Evolutionary conservation across 257 asterid species (phyloP).

Genomic region (Ophiorrhiza pumila): DNA sequence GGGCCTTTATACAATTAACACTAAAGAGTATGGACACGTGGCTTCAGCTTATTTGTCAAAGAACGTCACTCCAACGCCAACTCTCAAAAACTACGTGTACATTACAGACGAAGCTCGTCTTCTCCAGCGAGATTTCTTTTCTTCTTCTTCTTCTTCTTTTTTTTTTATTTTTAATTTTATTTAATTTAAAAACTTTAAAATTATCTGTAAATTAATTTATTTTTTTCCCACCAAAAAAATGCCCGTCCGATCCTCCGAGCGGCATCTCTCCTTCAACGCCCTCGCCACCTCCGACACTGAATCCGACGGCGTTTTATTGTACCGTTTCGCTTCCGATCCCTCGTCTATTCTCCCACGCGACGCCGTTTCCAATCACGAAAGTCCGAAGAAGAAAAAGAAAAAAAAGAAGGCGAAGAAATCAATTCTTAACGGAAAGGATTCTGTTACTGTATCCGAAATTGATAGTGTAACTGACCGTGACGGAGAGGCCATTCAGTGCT

Average conservation of each 20-base stretch:
- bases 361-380: slow-evolving; percentile 16
- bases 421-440: slow-evolving; percentile 14
- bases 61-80: too few species aligned
- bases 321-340: slow-evolving; percentile 56
- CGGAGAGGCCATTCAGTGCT: slow-evolving; percentile 36
- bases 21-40: too few species aligned
- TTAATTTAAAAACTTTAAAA: not conserved
- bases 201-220: not conserved
- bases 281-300: slow-evolving; percentile 33
- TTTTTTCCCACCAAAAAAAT: slow-evolving; percentile 14
- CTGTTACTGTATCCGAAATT: not conserved
- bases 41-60: too few species aligned
- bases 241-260: slow-evolving; percentile 56
- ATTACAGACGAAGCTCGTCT: too few species aligned
- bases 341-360: slow-evolving; percentile 25
- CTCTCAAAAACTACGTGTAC: too few species aligned
- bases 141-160: not conserved
- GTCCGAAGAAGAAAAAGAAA: slow-evolving; percentile 44
- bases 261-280: slow-evolving; percentile 60
- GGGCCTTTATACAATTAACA: too few species aligned
- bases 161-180: not conserved
- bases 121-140: not conserved
- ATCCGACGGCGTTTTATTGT: slow-evolving; percentile 35
- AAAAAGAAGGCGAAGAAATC: slow-evolving; percentile 32
- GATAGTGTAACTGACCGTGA: slow-evolving; percentile 11